Percentiles rank a stretch among this genome's conserved stretches.
These are phyloP conservation scores for Aspergillus nidulans DNA, from an alignment of 495 filamentous ascomycete species.

Conservation along the genomic window DNA sequence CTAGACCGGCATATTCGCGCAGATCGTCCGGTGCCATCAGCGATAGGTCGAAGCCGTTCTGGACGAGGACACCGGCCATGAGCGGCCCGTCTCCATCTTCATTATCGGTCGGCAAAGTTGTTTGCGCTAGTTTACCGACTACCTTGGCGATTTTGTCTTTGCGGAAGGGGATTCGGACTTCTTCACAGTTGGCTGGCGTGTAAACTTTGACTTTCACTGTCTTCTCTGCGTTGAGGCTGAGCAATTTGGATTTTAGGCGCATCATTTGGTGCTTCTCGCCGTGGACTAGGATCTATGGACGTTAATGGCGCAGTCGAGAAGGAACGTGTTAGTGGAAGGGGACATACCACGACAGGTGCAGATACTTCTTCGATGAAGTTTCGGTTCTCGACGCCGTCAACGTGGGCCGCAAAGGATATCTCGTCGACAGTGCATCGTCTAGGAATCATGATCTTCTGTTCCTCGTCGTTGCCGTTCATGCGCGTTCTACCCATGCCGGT, in stretches of 20 bases:
- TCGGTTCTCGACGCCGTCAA: conserved; percentile 91
- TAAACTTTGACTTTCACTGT: conserved; percentile 80
- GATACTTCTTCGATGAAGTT: conserved; percentile 92
- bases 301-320: not conserved
- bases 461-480: conserved; percentile 48
- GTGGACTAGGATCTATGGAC: conserved; percentile 76
- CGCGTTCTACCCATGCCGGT: conserved; percentile 52
- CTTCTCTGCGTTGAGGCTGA: conserved; percentile 83
- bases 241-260: conserved; percentile 85
- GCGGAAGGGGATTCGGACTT: conserved; percentile 90
- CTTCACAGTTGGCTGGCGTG: conserved; percentile 90
- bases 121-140: conserved; percentile 84
- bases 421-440: conserved; percentile 88
- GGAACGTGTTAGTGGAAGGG: not conserved
- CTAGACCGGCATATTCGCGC: conserved; percentile 90
- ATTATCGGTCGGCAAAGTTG: conserved; percentile 56
- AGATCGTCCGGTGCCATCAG: conserved; percentile 96
- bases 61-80: conserved; percentile 85
- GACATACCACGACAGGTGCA: conserved; percentile 83
- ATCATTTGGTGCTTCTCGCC: conserved; percentile 98
- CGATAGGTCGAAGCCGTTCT: conserved; percentile 93
- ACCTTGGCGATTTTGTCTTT: conserved; percentile 96
- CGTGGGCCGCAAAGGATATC: conserved; percentile 91
- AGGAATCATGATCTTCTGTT: conserved; percentile 85
- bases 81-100: conserved; percentile 50